Conservation (phyloP, 192 early-diverging fungal species). For the Nowakowskiella sp. region DNA sequence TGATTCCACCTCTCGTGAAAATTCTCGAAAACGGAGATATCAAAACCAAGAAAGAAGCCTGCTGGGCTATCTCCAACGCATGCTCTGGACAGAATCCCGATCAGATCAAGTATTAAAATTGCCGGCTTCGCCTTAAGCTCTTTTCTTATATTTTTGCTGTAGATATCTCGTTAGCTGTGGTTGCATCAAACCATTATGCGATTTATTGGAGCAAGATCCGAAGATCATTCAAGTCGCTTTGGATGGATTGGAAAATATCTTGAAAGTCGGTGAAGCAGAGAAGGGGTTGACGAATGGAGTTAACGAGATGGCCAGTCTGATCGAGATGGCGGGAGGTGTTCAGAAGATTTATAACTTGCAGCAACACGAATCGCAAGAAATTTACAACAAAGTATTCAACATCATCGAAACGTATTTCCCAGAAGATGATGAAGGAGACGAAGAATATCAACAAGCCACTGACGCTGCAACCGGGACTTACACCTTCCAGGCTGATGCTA, state of each 20-base stretch:
- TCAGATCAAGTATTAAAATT: conserved; percentile 64
- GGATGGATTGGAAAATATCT: conserved; percentile 95
- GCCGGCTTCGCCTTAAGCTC: not conserved
- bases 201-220: conserved; percentile 85
- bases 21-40: conserved; percentile 85
- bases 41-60: conserved; percentile 98
- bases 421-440: conserved; percentile 77
- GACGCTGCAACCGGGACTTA: no score
- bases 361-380: conserved; percentile 88
- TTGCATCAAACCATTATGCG: conserved; percentile 91
- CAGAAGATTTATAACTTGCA: conserved; percentile 93
- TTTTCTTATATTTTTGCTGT: conserved; percentile 5
- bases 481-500: no score
- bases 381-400: conserved; percentile 92
- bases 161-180: conserved; percentile 81
- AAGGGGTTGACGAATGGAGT: conserved; percentile 49
- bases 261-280: conserved; percentile 91
- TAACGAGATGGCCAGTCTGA: conserved; percentile 80
- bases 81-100: conserved; percentile 91
- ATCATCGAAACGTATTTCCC: conserved; percentile 96
- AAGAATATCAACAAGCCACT: no score
- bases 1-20: conserved; percentile 84
- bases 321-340: conserved; percentile 93
- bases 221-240: conserved; percentile 96
- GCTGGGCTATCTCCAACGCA: conserved; percentile 99